Evolutionary conservation across 1,139 yeast genomes (phyloP).

Genomic region (Barnettozyma hawaiiensis): DNA sequence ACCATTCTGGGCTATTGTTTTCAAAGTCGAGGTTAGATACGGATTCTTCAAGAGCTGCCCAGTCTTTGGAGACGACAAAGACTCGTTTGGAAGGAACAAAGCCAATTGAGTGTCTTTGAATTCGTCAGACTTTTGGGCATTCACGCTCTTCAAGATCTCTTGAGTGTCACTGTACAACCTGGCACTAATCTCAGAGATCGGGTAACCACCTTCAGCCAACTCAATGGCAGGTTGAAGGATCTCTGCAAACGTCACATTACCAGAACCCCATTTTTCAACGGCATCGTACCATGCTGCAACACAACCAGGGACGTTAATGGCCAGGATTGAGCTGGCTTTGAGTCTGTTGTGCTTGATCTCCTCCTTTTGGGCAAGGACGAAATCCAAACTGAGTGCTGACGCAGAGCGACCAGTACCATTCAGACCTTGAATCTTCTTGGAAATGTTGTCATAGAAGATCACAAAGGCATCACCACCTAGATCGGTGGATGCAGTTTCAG

Average conservation of each 20-base stretch:
- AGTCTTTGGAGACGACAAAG: constrained; percentile 42
- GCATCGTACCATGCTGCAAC: constrained; percentile 76
- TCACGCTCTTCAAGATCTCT: constrained; percentile 36
- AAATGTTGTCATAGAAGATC: constrained; percentile 47
- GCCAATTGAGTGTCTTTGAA: constrained; percentile 29
- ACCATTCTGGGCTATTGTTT: constrained; percentile 50
- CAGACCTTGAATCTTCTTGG: constrained; percentile 53
- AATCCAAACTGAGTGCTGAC: constrained; percentile 42
- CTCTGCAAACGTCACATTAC: constrained; percentile 53
- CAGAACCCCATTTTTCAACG: constrained; percentile 65
- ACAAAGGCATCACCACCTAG: constrained; percentile 82
- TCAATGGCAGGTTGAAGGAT: constrained; percentile 66
- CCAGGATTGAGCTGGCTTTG: constrained; percentile 46
- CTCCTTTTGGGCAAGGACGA: constrained; percentile 39
- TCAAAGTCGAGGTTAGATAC: constrained; percentile 49
- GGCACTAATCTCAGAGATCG: constrained; percentile 56
- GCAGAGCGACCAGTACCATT: constrained; percentile 80
- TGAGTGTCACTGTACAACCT: constrained; percentile 43
- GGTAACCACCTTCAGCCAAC: constrained; percentile 63
- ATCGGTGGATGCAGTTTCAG: constrained; percentile 77
- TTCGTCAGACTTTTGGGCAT: constrained; percentile 28
- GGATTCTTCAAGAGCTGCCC: constrained; percentile 58
- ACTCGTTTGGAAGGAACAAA: constrained; percentile 37
- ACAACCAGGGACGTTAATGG: constrained; percentile 74
- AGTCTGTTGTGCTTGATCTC: constrained; percentile 27